A percentile compares a stretch with the other conserved stretches of the same genome.
Evolutionary conservation across 1,284 basidiomycete genomes (phyloP).

Genomic region (Moniliella sp.): DNA sequence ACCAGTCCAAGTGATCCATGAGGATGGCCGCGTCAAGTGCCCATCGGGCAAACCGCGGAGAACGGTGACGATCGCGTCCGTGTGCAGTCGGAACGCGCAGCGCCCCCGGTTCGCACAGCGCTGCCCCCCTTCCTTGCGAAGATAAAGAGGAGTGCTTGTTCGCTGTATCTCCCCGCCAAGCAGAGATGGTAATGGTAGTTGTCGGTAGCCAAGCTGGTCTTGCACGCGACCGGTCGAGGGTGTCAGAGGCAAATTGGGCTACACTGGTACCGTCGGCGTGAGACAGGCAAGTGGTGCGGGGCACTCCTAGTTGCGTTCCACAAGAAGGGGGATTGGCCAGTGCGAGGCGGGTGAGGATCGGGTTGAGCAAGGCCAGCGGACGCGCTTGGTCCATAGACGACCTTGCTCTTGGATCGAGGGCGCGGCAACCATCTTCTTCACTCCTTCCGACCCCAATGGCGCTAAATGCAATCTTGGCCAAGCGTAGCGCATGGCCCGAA

Average conservation of each 20-base stretch:
- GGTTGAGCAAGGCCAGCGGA: no score
- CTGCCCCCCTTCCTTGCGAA: no score
- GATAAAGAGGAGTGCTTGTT: conserved; percentile 49
- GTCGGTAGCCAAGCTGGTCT: conserved; percentile 18
- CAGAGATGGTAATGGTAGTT: conserved; percentile 37
- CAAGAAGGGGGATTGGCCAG: conserved; percentile 43
- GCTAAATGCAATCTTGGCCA: conserved; percentile 46
- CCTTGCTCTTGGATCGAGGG: no score
- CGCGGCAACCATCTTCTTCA: conserved; percentile 43
- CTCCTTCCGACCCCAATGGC: conserved; percentile 46
- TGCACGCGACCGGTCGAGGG: conserved; percentile 25
- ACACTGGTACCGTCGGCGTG: conserved; percentile 40
- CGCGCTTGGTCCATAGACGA: conserved; percentile 44
- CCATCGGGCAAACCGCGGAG: conserved; percentile 32
- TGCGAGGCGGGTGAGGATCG: no score
- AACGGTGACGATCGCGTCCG: conserved; percentile 54
- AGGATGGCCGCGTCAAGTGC: conserved; percentile 38
- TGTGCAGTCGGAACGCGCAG: conserved; percentile 53
- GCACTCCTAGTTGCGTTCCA: conserved; percentile 67
- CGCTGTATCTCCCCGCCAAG: conserved; percentile 47
- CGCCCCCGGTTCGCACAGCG: conserved; percentile 37
- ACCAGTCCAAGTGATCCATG: conserved; percentile 64
- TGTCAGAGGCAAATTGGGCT: conserved; percentile 33
- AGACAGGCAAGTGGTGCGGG: conserved; percentile 50
- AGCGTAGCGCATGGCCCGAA: conserved; percentile 42